Evolutionary conservation across 345 rosid species (phyloP).

Genomic region (Adansonia digitata): DNA sequence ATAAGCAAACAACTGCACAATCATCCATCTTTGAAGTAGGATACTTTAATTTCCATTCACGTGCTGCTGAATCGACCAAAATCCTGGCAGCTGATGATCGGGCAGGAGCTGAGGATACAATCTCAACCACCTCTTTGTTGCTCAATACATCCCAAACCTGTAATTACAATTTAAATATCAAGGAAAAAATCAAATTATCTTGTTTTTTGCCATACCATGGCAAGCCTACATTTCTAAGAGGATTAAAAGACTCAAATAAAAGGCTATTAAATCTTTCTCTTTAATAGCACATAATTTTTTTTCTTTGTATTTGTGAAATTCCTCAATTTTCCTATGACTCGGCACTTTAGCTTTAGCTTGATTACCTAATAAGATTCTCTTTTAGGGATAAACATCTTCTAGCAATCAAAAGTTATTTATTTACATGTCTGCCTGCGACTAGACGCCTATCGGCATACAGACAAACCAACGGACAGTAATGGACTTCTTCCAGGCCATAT

Average conservation of each 20-base stretch:
- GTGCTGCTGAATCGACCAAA: conserved; percentile 81
- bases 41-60: conserved; percentile 93
- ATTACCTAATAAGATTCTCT: background rate
- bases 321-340: too few species aligned
- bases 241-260: background rate
- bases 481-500: too few species aligned
- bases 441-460: too few species aligned
- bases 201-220: background rate
- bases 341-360: background rate
- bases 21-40: conserved; percentile 99
- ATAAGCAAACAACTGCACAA: conserved; percentile 97
- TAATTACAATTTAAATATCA: conserved; percentile 1
- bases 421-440: too few species aligned
- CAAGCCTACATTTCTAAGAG: background rate
- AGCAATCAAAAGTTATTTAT: background rate
- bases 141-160: conserved; percentile 99
- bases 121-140: conserved; percentile 93
- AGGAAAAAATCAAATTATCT: background rate
- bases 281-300: too few species aligned
- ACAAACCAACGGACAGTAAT: too few species aligned
- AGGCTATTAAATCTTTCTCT: too few species aligned
- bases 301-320: background rate
- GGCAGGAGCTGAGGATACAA: conserved; percentile 69
- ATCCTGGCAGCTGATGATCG: conserved; percentile 87
- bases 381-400: background rate